Base-by-base conservation (phyloP, 495 filamentous ascomycete genomes). In the Thermochaetoides thermophila region DNA sequence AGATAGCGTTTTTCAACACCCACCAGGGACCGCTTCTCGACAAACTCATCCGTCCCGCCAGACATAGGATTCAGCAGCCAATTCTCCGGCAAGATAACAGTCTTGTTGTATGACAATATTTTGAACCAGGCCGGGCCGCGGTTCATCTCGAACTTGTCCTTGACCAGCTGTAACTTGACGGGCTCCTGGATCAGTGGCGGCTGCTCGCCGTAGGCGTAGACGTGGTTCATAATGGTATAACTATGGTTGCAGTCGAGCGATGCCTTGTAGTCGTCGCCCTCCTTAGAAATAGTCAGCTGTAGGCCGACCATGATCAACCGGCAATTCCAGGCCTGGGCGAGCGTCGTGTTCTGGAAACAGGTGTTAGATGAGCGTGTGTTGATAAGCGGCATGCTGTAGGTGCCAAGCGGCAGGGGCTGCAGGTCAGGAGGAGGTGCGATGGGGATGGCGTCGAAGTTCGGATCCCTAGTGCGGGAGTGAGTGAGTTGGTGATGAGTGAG, bases 51-150 rank as follows among this genome's bases (percentile, higher is more conserved):
- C n/a, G n/a, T n/a, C n/a, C n/a, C n/a, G n/a, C n/a, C n/a, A n/a
- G n/a, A n/a, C n/a, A n/a, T n/a, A n/a, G n/a, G n/a, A n/a, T n/a
- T n/a, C n/a, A n/a, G n/a, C n/a, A 77, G 55, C 19, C 66, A 59
- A 2, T 60, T 50, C 34, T 80, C 68, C 1, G 63, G 68, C 1
- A 92, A 43, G 19, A 94, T 68, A n/a, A 92, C 76, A 11, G 83
- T 54, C 52, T 95, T 95, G 58, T 87, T 70, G 45, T 85, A 89
- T 6, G 58, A 38, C 17, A 77, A 44, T 39, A 70, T 62, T 44
- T 84, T 81, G 42, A 77, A 81, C 53, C 73, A 80, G 4, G 84
- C 83, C 2, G 83, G 78, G 3, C 85, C 85, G 36, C 73, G 59
- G 21, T 52, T 49, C 13, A 62, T 50, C 39, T 78, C 70, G 28